Conservation (phyloP, 1,284 basidiomycete genomes). For the Garcileccinum viscosum region DNA sequence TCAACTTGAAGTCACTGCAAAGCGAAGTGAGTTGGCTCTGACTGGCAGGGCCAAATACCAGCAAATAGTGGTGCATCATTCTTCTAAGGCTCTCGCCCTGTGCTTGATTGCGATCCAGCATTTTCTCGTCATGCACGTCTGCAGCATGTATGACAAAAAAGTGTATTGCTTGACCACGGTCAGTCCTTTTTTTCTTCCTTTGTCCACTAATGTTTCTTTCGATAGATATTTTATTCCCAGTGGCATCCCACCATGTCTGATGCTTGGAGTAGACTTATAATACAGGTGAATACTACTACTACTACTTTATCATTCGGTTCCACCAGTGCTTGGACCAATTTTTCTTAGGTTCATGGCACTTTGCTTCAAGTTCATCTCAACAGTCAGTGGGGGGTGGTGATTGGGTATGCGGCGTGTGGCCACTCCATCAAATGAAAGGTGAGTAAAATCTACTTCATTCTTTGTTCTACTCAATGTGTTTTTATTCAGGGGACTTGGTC, state of each 20-base stretch:
- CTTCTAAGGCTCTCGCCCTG: not conserved
- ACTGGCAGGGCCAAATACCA: not conserved
- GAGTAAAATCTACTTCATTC: not conserved
- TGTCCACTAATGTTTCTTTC: not conserved
- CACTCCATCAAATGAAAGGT: not conserved
- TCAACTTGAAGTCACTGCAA: not conserved
- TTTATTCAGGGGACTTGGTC: too few species aligned
- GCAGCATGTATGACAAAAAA: not conserved
- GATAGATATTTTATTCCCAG: not conserved
- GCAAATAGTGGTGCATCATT: not conserved
- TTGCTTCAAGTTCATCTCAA: too few species aligned
- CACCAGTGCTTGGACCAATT: not conserved
- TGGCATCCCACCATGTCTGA: too few species aligned
- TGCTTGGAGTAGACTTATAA: too few species aligned
- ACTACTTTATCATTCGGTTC: not conserved
- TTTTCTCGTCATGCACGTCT: not conserved
- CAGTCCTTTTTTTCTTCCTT: not conserved
- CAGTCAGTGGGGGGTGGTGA: not conserved
- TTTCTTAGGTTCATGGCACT: not conserved
- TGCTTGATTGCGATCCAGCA: not conserved
- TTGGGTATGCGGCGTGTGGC: not conserved
- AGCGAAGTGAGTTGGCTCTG: not conserved
- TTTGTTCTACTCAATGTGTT: not conserved
- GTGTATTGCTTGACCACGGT: not conserved
- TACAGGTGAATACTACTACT: not conserved